Evolutionary conservation across 1,139 yeast species (phyloP), one percentile per base, ranked within the genome.

Genomic region (Scheffersomyces stambukii): DNA sequence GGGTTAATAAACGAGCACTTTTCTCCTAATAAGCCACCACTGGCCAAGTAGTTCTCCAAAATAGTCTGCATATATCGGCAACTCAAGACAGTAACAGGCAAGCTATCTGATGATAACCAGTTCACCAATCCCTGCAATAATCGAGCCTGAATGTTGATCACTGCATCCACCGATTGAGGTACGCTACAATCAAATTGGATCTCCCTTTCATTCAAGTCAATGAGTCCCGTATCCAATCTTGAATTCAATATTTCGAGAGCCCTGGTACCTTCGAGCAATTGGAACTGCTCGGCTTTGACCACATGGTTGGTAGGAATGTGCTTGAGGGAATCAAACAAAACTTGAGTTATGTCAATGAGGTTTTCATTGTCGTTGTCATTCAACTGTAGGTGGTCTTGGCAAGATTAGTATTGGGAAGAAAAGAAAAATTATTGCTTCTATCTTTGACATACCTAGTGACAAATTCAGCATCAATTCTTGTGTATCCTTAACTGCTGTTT

Each of bases 181-280:
- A 41, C 32, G 2, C 45, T 36, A 11, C 67, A 45, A 33, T 70
- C 67, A 40, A 66, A 71, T 0, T 38, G 25, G 6, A 59, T 25
- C 28, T 76, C 83, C 4, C 52, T 64, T 1, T 41, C 36, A 2
- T 57, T 41, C 19, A 77, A 48, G 13, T 54, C 37, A 8, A 81
- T 67, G 30, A 78, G 42, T 2, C 80, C 77, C 0, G 91, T 75
- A 42, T 82, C 93, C 25, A 82, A 54, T 35, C 68, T 70, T n/a
- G 64, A 57, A 44, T 81, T 81, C 32, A 69, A 56, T 5, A 77
- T 68, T 48, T 82, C 93, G 31, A 81, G 54, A 0, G 93, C 88
- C 42, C 84, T 73, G 0, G 93, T 80, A 0, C 89, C 89, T 43
- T 80, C 85, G 32, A 81, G 62, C 21, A 81, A 53, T 36, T 78